Conservation (phyloP, 192 early-diverging fungal genomes). For the Thamnidium elegans region DNA sequence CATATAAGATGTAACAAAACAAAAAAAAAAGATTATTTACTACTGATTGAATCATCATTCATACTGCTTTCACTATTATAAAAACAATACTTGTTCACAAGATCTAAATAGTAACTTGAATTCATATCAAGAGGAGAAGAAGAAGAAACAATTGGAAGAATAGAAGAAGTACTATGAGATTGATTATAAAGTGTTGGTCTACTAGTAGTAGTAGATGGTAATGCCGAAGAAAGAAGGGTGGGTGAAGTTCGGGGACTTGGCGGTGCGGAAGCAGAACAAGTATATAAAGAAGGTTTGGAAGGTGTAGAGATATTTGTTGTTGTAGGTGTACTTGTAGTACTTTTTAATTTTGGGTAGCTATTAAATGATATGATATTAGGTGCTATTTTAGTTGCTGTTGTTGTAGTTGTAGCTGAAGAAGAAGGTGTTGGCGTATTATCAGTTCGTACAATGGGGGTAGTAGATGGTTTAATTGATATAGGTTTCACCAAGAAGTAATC, state of each 20-base stretch:
- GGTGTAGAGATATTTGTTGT: no score
- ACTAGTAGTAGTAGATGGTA: not conserved
- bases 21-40: no score
- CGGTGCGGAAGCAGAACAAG: not conserved
- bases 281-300: not conserved
- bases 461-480: not conserved
- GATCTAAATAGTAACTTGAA: slow-evolving; percentile 48
- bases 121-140: slow-evolving; percentile 25
- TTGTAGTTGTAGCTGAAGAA: no score
- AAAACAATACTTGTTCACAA: slow-evolving; percentile 59
- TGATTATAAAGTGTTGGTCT: not conserved
- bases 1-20: no score
- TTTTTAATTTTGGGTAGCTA: no score
- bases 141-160: not conserved
- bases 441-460: no score
- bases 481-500: slow-evolving; percentile 6
- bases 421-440: no score
- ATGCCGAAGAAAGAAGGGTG: slow-evolving; percentile 2
- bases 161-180: not conserved
- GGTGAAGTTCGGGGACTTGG: slow-evolving; percentile 4
- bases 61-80: slow-evolving; percentile 24
- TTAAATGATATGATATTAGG: no score
- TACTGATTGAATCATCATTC: no score
- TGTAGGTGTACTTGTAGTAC: no score
- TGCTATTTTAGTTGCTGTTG: no score